Evolutionary conservation across 495 filamentous ascomycete genomes (phyloP).

Genomic region (Aspergillus leporis): DNA sequence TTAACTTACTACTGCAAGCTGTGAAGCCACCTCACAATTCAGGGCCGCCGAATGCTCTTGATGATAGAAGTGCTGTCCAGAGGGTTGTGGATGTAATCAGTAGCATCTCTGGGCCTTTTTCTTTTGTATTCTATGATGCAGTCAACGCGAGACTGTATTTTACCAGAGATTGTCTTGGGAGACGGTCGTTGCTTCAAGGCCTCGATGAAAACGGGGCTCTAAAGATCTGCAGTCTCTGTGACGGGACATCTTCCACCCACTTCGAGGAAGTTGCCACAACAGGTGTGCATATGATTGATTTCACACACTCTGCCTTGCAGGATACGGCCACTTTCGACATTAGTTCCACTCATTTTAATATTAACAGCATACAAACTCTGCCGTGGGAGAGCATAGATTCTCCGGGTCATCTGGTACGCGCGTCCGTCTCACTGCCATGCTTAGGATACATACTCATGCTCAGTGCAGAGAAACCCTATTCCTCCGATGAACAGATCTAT

Average conservation of each 20-base stretch:
- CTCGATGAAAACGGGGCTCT: slow-evolving; percentile 49
- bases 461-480: slow-evolving; percentile 55
- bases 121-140: slow-evolving; percentile 85
- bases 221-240: slow-evolving; percentile 74
- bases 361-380: slow-evolving; percentile 34
- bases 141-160: slow-evolving; percentile 63
- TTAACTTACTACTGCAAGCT: slow-evolving; percentile 59
- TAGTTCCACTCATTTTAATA: slow-evolving; percentile 8
- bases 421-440: not conserved
- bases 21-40: slow-evolving; percentile 18
- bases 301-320: slow-evolving; percentile 33
- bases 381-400: slow-evolving; percentile 29
- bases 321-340: not conserved
- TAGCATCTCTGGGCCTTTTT: slow-evolving; percentile 79
- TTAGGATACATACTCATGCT: slow-evolving; percentile 6
- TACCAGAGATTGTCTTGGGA: slow-evolving; percentile 81
- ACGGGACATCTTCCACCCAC: slow-evolving; percentile 43
- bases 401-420: slow-evolving; percentile 42
- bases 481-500: slow-evolving; percentile 60
- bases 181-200: slow-evolving; percentile 73
- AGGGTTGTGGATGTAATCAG: slow-evolving; percentile 55
- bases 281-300: slow-evolving; percentile 68
- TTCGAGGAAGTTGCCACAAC: slow-evolving; percentile 85
- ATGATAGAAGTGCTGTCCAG: slow-evolving; percentile 23
- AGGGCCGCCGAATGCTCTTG: slow-evolving; percentile 14